Evolutionary conservation across 441 rosid species (phyloP).

Genomic region (Erysimum cheiri): DNA sequence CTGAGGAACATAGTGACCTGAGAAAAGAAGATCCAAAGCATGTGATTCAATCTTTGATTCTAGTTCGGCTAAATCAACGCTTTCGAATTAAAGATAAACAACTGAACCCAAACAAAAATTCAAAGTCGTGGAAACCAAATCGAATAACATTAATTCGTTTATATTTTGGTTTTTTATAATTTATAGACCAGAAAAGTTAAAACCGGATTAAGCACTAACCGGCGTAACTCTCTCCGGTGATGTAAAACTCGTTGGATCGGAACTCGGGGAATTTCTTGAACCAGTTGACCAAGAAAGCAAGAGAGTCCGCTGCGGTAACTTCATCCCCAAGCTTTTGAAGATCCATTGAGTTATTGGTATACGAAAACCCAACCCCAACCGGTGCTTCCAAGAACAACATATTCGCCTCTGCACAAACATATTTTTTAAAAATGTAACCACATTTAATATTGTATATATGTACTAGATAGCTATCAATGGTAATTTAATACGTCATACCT

Average conservation of each 20-base stretch:
- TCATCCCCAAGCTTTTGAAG: conserved; percentile 53
- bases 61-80: not conserved
- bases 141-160: not conserved
- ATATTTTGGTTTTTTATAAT: too few species aligned
- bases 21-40: not conserved
- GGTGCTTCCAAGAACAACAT: conserved; percentile 69
- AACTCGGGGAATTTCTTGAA: conserved; percentile 57
- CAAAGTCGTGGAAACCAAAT: not conserved
- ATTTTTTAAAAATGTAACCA: not conserved
- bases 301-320: conserved; percentile 56
- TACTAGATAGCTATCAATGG: not conserved
- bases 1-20: conserved; percentile 89
- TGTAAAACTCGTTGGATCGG: conserved; percentile 53
- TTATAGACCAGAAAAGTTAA: not conserved
- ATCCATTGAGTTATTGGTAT: conserved; percentile 58
- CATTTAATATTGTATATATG: not conserved
- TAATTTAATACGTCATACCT: conserved; percentile 39
- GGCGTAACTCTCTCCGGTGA: conserved; percentile 69
- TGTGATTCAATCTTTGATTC: not conserved
- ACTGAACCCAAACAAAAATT: conserved; percentile 7
- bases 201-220: conserved; percentile 42
- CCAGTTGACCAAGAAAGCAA: conserved; percentile 56
- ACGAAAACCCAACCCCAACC: conserved; percentile 69
- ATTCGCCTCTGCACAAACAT: conserved; percentile 51
- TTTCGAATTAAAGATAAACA: not conserved